These are phyloP conservation scores for Xylariomycetidae sp. DNA, from an alignment of 2,329 filamentous ascomycete species.

Conservation along the genomic window DNA sequence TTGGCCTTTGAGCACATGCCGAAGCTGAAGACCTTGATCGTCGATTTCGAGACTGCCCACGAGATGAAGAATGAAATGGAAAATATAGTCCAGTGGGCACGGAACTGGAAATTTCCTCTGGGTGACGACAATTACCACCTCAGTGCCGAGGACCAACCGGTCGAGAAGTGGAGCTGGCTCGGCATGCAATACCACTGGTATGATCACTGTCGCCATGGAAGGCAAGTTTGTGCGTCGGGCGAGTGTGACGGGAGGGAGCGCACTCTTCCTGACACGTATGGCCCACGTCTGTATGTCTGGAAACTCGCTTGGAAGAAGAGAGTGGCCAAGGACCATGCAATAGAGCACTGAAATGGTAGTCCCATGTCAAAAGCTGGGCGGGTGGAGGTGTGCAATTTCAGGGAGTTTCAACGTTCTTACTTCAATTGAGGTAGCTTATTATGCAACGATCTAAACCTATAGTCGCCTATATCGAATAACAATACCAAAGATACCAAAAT, in stretches of 20 bases:
- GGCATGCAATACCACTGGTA: constrained; percentile 10
- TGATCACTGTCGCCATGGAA: constrained; percentile 4
- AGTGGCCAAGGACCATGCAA: no score
- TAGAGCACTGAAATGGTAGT: no score
- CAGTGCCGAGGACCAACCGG: constrained; percentile 8
- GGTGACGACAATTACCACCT: constrained; percentile 8
- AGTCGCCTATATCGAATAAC: no score
- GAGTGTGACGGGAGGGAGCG: neutral
- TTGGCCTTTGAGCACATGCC: constrained; percentile 13
- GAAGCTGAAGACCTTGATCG: constrained; percentile 14
- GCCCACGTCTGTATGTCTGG: constrained; percentile 1
- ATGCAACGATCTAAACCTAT: no score
- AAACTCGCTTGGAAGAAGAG: neutral
- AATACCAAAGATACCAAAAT: no score
- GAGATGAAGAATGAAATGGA: constrained; percentile 14
- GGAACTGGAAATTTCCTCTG: constrained; percentile 19
- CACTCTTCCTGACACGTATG: neutral
- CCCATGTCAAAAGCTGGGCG: no score
- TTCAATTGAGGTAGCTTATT: no score
- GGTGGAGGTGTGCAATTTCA: no score
- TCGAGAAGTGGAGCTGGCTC: constrained; percentile 17
- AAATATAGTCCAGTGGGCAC: constrained; percentile 16
- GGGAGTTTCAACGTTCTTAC: no score
- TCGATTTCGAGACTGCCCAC: constrained; percentile 20
- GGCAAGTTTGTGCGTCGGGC: neutral